Evolutionary conservation across 202 grass and related monocot species (phyloP), one percentile per base, ranked within the genome.

Genomic region (Tripidium arundinaceum): DNA sequence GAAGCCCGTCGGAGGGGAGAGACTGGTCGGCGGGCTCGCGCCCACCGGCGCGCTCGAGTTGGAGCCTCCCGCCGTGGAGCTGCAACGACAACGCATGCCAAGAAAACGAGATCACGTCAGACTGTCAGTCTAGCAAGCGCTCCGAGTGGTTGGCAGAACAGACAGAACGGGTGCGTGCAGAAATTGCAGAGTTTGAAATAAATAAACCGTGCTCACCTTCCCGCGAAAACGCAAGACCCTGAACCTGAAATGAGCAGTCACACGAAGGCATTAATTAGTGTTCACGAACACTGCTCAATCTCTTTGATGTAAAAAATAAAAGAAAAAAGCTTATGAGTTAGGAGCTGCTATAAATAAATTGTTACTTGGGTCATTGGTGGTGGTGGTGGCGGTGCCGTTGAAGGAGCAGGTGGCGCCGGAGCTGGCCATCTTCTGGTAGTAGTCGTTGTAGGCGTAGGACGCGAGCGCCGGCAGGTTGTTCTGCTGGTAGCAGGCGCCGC

Each of bases 361-460:
- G 45, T 86, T 93, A 98, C 94, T 98, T 59, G 94, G 94, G 46
- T 98, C 94, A 5, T 43, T 87, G 70, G 72, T 61, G 2, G 86
- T 89, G 19, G 87, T 84, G 8, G 64, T 77, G 55, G 90, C 94
- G 5, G 92, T 94, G 80, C 80, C 84, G 57, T 82, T 87, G 74
- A 98, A 98, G 26, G 70, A 85, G 80, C 94, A 98, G 42, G 89
- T 94, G 33, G 85, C 94, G 59, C 94, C 90, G 58, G 68, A 78
- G 72, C 11, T 47, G 13, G 69, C 28, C 26, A 9, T 75, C 65
- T 86, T 86, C 7, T 93, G 86, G 72, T 91, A 98, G 80, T 98
- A 98, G 71, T 93, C 88, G 57, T 98, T 98, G 81, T 89, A 98
- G 37, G 94, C 94, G 82, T 89, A 98, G 54, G 94, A 98, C 10